These are phyloP conservation scores for Waltergamsia citrina DNA, from an alignment of 2,329 filamentous ascomycete species.

Conservation along the genomic window DNA sequence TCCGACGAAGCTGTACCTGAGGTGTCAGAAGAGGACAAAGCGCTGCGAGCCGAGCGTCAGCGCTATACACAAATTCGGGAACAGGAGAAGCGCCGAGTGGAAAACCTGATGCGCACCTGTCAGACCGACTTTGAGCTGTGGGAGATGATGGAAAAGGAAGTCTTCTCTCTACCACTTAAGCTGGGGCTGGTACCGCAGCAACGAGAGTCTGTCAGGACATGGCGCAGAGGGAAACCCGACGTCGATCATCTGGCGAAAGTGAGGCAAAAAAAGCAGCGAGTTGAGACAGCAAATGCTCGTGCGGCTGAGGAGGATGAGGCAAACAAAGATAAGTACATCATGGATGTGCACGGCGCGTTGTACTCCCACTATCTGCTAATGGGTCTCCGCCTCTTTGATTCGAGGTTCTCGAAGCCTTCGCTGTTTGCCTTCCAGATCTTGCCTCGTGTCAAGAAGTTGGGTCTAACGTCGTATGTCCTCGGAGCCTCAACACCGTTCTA, in stretches of 20 bases:
- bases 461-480: constrained; percentile 61
- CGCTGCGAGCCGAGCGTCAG: constrained; percentile 22
- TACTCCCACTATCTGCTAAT: constrained; percentile 53
- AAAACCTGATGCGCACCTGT: constrained; percentile 42
- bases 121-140: constrained; percentile 56
- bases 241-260: background rate
- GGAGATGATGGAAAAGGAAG: constrained; percentile 55
- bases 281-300: background rate
- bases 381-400: constrained; percentile 47
- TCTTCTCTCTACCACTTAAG: constrained; percentile 50
- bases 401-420: constrained; percentile 47
- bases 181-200: constrained; percentile 40
- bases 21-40: constrained; percentile 18
- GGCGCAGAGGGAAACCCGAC: constrained; percentile 1
- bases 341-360: constrained; percentile 52
- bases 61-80: constrained; percentile 26
- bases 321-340: constrained; percentile 27
- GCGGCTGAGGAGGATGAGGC: constrained; percentile 1
- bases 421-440: constrained; percentile 51
- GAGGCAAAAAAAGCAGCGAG: constrained; percentile 7
- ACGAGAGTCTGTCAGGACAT: background rate
- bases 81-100: constrained; percentile 42
- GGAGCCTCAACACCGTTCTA: constrained; percentile 63
- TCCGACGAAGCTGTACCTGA: constrained; percentile 16
- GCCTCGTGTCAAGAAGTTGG: constrained; percentile 57